Evolutionary conservation across 2,329 filamentous ascomycete species (phyloP), one percentile per base, ranked within the genome.

Genomic region (Nemania abortiva): DNA sequence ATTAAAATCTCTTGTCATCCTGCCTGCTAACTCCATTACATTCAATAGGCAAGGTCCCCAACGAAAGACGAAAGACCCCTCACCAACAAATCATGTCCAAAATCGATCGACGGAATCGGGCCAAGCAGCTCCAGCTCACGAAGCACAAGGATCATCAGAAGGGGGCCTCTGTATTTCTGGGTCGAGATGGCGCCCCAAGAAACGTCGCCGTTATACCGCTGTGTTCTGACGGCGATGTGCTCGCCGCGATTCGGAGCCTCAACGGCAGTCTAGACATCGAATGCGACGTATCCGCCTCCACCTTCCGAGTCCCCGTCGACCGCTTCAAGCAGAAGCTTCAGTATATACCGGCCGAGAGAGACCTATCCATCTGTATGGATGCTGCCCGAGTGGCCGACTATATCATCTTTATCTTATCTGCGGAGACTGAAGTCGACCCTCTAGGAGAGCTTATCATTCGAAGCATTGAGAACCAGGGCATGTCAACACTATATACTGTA

Each of bases 51-150:
- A 96, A 96, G 81, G 87, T 95, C 58, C 91, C 70, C 85, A 86
- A 75, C 90, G 95, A 78, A 96, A 93, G 81, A 97, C 95, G 29
- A 77, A 97, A 93, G 81, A 97, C 95, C 18, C 93, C 93, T 64
- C 94, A 97, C 80, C 96, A 99, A 80, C 94, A 97, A 83, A 89
- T 98, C 83, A 95, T 98, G 93, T 97, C 94, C 68, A 99, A 98
- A 83, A 88, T 99, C 80, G 94, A 97, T 82, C 92, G 96, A 69
- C 91, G 94, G 76, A 98, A 99, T 81, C 94, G 97, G 84, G 93
- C 94, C 75, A 95, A 95, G 81, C 96, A 99, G 85, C 90, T 91
- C 80, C 92, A 95, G 76, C 84, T 92, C 70, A 86, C 90, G 74
- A 98, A 98, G 82, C 90, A 94, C 78, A 90, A 90, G 78, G 94